Conservation (phyloP, 2,329 filamentous ascomycete genomes). For the Beauveria australis region DNA sequence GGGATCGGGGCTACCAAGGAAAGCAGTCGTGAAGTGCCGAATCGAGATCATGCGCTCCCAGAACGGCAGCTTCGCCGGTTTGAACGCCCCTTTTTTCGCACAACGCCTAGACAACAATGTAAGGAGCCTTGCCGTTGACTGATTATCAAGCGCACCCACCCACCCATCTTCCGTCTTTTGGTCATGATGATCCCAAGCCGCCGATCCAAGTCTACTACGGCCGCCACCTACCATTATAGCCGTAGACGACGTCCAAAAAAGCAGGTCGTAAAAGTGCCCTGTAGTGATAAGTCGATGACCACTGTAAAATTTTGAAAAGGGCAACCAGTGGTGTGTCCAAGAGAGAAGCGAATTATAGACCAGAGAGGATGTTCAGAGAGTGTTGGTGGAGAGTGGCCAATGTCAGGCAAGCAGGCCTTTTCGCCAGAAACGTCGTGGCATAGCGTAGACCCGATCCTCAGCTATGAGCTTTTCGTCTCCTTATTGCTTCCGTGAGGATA, state of each 20-base stretch:
- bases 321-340: too few species aligned
- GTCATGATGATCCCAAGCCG: not conserved
- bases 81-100: not conserved
- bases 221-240: not conserved
- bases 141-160: not conserved
- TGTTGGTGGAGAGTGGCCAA: too few species aligned
- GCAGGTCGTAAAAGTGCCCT: not conserved
- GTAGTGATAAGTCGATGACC: not conserved
- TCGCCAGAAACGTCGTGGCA: too few species aligned
- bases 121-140: not conserved
- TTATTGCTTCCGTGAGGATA: too few species aligned
- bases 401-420: too few species aligned
- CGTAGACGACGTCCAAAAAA: not conserved
- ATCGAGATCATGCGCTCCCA: not conserved
- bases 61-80: slow-evolving; percentile 3
- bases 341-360: too few species aligned
- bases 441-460: too few species aligned
- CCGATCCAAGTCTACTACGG: too few species aligned
- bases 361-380: too few species aligned
- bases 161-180: not conserved
- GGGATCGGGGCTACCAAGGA: not conserved
- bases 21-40: not conserved
- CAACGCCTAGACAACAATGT: not conserved
- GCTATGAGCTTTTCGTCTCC: too few species aligned
- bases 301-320: too few species aligned